A percentile compares a stretch with the other conserved stretches of the same genome.
These are phyloP conservation scores for Rhynchospora pubera DNA, from an alignment of 176 grass and related monocot species.

Conservation along the genomic window DNA sequence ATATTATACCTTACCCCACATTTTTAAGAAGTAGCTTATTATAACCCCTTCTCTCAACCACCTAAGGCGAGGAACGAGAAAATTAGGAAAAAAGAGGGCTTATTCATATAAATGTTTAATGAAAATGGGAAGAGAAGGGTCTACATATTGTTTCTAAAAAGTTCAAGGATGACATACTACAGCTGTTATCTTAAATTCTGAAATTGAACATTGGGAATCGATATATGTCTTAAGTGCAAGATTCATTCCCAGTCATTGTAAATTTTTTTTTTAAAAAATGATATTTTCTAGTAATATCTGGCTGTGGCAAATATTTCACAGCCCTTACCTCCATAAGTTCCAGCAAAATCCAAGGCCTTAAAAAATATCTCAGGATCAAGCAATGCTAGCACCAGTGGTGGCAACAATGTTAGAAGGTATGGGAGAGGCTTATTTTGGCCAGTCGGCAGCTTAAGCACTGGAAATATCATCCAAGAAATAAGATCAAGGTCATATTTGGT, in stretches of 20 bases:
- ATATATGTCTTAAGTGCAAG: background rate
- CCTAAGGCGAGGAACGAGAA: too few species aligned
- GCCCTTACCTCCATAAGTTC: conserved; percentile 93
- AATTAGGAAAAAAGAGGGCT: too few species aligned
- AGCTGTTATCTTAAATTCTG: background rate
- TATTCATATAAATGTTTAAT: too few species aligned
- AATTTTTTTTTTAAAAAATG: too few species aligned
- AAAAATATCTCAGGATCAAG: conserved; percentile 97
- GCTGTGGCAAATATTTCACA: background rate
- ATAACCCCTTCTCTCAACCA: too few species aligned
- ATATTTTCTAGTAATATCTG: background rate
- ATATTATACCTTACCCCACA: background rate
- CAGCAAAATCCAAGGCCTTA: conserved; percentile 95
- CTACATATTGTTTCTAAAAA: background rate
- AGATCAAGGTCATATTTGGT: background rate
- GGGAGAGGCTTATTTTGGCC: conserved; percentile 66
- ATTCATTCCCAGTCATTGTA: background rate
- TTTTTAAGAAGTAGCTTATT: background rate
- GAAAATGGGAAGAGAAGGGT: background rate
- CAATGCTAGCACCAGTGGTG: conserved; percentile 64
- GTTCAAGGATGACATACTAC: background rate
- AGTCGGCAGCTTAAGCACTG: conserved; percentile 87
- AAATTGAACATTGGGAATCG: background rate
- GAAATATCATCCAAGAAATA: conserved; percentile 24
- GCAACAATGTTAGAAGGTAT: conserved; percentile 65